Base-by-base conservation (phyloP, 805 yeast species). In the Spathaspora sp. region DNA sequence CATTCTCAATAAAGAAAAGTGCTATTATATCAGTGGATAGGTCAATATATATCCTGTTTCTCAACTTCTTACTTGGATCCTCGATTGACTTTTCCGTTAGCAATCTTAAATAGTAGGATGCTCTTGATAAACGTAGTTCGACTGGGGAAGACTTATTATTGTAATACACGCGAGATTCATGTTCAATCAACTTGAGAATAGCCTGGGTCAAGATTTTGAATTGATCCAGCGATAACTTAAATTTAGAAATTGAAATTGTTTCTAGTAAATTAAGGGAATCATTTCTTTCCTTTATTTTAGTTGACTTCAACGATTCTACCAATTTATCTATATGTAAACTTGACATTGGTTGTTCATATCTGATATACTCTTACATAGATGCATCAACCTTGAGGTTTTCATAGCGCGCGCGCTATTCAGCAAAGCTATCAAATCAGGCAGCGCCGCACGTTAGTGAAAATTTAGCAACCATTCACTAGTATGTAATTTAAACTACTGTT, bases 231-330 rank as follows among this genome's bases (percentile, higher is more conserved):
- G 60, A 52, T 17, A 60, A 49, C 47, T 54, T 49, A 52, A 58
- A 49, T 56, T 60, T 52, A 56, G 62, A 43, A 44, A 42, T 10
- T 63, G 65, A 18, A 38, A 60, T 49, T 7, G 46, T 29, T 28
- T 67, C 69, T 14, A 67, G 53, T 2, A 47, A 19, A 28, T 65
- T 52, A 8, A 85, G 58, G 0, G 80, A 86, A 46, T 77, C 81
- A 55, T 70, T 80, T 39, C 89, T 67, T 12, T 82, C 87, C 54
- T 76, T 78, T 31, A 81, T 67, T 58, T 78, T 83, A 2, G 75
- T 53, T 0, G 89, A 84, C 20, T 67, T 68, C 40, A 84, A 66
- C 11, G 60, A 57, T 6, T 44, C 67, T 58, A 47, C 42, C 26
- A 57, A 47, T 47, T 56, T 55, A 42, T 54, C 52, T 49, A 62